Evolutionary conservation across 2,329 filamentous ascomycete genomes (phyloP).

Genomic region (Myriosclerotinia scirpicola): DNA sequence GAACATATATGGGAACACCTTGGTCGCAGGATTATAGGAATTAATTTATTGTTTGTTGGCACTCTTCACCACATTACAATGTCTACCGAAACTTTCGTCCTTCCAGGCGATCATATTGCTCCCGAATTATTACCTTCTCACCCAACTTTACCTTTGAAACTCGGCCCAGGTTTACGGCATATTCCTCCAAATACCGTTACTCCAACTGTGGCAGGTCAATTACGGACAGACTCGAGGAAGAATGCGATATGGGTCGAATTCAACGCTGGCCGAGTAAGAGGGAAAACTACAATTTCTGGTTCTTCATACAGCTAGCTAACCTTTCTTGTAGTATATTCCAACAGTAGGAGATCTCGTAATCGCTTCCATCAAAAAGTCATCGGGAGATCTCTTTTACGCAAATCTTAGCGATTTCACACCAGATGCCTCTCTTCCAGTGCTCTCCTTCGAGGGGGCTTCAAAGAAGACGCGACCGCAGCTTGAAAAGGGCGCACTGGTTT

Average conservation of each 20-base stretch:
- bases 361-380: slow-evolving; percentile 75
- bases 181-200: slow-evolving; percentile 74
- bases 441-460: slow-evolving; percentile 89
- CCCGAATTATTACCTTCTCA: slow-evolving; percentile 64
- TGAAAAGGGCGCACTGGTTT: slow-evolving; percentile 73
- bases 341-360: slow-evolving; percentile 83
- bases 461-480: slow-evolving; percentile 89
- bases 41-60: not conserved
- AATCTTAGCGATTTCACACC: slow-evolving; percentile 65
- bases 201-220: slow-evolving; percentile 64
- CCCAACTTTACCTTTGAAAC: slow-evolving; percentile 68
- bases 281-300: not conserved
- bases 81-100: slow-evolving; percentile 59
- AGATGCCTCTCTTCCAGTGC: slow-evolving; percentile 73
- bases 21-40: not conserved
- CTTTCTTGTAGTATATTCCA: slow-evolving; percentile 67
- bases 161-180: slow-evolving; percentile 82
- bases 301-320: slow-evolving; percentile 15
- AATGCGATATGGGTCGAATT: slow-evolving; percentile 77
- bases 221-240: slow-evolving; percentile 68
- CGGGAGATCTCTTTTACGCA: slow-evolving; percentile 77
- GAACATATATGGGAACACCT: not conserved
- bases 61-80: slow-evolving; percentile 20
- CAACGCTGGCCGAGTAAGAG: slow-evolving; percentile 64
- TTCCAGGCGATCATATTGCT: slow-evolving; percentile 79